Evolutionary conservation across 257 asterid genomes (phyloP).

Genomic region (Salvia splendens): DNA sequence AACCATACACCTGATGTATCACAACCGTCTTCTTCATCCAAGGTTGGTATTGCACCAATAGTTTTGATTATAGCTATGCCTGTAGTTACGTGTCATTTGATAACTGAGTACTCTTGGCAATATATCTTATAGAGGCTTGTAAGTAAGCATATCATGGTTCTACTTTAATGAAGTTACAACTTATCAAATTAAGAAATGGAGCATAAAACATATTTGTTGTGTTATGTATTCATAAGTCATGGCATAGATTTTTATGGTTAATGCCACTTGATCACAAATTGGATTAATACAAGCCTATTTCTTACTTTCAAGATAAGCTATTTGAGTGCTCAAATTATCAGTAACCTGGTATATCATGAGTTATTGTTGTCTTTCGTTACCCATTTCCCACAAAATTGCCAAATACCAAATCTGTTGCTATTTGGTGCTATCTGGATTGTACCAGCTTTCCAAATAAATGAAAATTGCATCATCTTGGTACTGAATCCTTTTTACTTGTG

Average conservation of each 20-base stretch:
- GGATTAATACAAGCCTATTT: slow-evolving; percentile 11
- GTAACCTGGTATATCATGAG: slow-evolving; percentile 7
- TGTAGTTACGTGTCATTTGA: slow-evolving; percentile 17
- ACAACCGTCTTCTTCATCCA: slow-evolving; percentile 73
- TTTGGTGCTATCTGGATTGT: slow-evolving; percentile 8
- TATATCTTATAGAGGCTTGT: slow-evolving; percentile 9
- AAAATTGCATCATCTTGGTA: slow-evolving; percentile 10
- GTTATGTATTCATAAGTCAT: slow-evolving; percentile 10
- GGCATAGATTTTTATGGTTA: slow-evolving; percentile 15
- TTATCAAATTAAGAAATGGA: neutral
- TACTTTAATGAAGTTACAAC: slow-evolving; percentile 5
- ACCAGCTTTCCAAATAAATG: slow-evolving; percentile 20
- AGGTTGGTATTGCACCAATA: slow-evolving; percentile 51
- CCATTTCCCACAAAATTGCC: neutral
- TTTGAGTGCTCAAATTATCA: neutral
- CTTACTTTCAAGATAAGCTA: slow-evolving; percentile 9
- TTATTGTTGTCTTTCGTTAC: slow-evolving; percentile 1
- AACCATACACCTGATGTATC: slow-evolving; percentile 49
- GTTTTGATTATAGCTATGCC: slow-evolving; percentile 22
- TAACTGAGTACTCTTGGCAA: neutral
- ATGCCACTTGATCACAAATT: neutral
- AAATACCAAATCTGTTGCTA: slow-evolving; percentile 13
- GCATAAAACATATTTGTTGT: neutral
- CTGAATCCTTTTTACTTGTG: slow-evolving; percentile 19
- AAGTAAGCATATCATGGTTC: neutral